Evolutionary conservation across 306 rosid species (phyloP).

Genomic region (Carpinus fangiana): DNA sequence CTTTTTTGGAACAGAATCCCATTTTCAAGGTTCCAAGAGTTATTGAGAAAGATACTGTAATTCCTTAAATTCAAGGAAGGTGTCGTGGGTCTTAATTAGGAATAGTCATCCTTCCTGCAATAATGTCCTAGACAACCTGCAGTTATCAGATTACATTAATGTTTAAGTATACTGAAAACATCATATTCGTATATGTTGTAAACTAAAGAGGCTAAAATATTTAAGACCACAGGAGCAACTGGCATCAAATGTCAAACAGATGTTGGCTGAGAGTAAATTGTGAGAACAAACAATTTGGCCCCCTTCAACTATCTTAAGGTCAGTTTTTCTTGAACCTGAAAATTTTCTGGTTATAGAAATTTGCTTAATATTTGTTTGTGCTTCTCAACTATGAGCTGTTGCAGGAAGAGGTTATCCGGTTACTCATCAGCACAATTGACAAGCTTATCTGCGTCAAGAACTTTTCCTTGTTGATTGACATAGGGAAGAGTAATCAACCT

Average conservation of each 20-base stretch:
- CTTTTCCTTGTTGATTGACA: not conserved
- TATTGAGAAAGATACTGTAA: constrained; percentile 33
- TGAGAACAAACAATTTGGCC: constrained; percentile 17
- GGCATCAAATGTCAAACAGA: constrained; percentile 4
- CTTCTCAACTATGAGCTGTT: not conserved
- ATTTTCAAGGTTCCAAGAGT: constrained; percentile 59
- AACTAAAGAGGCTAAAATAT: not conserved
- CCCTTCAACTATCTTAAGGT: constrained; percentile 1
- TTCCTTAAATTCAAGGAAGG: constrained; percentile 42
- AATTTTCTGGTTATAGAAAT: not conserved
- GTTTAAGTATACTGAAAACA: constrained; percentile 27
- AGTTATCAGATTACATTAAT: not conserved
- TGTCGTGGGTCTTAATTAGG: constrained; percentile 6
- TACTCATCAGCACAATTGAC: not conserved
- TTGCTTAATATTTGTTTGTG: too few species aligned
- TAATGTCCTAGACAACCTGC: constrained; percentile 8
- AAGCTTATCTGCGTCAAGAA: not conserved
- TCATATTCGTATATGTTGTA: not conserved
- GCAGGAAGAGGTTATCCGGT: not conserved
- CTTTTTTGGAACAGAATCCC: constrained; percentile 87
- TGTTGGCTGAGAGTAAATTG: constrained; percentile 8
- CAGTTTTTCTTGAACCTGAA: not conserved
- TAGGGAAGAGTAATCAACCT: not conserved
- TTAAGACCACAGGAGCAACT: not conserved
- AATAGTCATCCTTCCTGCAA: constrained; percentile 17